phyloP scores from a whole-genome alignment of 2,329 filamentous ascomycete genomes.

The Fusarium verrucosum region DNA sequence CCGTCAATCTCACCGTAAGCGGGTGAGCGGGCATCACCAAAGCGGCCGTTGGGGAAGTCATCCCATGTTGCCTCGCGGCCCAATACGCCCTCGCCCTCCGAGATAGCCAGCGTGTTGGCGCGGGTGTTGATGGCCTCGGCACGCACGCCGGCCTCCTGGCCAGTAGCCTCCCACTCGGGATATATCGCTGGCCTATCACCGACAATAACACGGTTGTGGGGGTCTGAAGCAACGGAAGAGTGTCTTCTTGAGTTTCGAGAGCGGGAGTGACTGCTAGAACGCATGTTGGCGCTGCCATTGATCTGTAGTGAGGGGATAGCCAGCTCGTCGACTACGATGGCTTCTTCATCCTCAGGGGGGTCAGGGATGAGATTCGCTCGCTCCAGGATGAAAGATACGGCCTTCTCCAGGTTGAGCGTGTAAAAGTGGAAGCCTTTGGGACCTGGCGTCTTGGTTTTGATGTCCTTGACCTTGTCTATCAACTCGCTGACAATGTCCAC shows the following conservation, averaged over 20 bases:
- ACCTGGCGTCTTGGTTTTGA: constrained; percentile 65
- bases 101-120: constrained; percentile 89
- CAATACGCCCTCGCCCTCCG: constrained; percentile 88
- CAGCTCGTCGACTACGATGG: constrained; percentile 58
- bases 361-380: constrained; percentile 82
- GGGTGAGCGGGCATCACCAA: constrained; percentile 91
- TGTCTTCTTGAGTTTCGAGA: constrained; percentile 64
- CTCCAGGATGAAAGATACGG: constrained; percentile 92
- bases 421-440: constrained; percentile 95
- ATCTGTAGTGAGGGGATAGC: constrained; percentile 51
- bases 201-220: constrained; percentile 88
- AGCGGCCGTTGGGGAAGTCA: constrained; percentile 95
- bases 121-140: constrained; percentile 78
- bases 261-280: constrained; percentile 48
- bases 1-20: constrained; percentile 97
- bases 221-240: constrained; percentile 83
- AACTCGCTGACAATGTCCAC: constrained; percentile 87
- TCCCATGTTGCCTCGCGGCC: constrained; percentile 98
- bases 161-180: constrained; percentile 75
- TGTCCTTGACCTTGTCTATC: constrained; percentile 77
- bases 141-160: constrained; percentile 80
- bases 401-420: constrained; percentile 95
- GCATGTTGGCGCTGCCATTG: constrained; percentile 57
- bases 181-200: constrained; percentile 68
- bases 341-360: constrained; percentile 61